Conservation (phyloP, 2,329 filamentous ascomycete species). For the Colletotrichum coccodes region DNA sequence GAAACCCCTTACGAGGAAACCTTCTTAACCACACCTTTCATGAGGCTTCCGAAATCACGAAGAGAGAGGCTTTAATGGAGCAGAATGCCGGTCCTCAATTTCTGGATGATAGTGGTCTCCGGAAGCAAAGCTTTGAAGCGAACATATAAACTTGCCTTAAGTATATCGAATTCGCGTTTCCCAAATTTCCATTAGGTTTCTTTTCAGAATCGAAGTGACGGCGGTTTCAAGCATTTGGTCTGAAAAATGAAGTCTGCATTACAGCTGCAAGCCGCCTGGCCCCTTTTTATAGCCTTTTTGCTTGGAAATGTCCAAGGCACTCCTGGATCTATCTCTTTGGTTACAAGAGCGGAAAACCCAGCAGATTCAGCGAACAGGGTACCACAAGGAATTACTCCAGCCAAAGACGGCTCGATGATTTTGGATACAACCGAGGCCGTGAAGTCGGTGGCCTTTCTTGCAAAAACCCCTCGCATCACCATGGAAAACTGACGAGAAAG, state of each 20-base stretch:
- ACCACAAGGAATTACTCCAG: conserved; percentile 49
- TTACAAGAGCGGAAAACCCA: conserved; percentile 30
- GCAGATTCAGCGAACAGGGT: conserved; percentile 42
- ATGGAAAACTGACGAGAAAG: background rate
- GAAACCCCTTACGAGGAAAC: conserved; percentile 11
- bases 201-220: no score
- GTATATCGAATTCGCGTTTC: background rate
- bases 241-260: background rate
- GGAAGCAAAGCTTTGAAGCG: background rate
- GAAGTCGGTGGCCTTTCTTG: conserved; percentile 51
- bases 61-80: background rate
- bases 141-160: background rate
- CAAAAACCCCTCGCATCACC: no score
- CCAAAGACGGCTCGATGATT: conserved; percentile 66
- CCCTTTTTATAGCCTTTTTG: background rate
- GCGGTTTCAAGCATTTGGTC: background rate
- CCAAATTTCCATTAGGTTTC: background rate
- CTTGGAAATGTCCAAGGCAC: background rate
- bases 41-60: background rate
- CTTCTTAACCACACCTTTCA: background rate
- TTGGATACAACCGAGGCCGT: conserved; percentile 64
- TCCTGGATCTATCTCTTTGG: background rate
- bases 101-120: no score
- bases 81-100: background rate
- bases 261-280: background rate